Conservation (phyloP, 2,329 filamentous ascomycete genomes). For the Harringtonia aguacate region DNA sequence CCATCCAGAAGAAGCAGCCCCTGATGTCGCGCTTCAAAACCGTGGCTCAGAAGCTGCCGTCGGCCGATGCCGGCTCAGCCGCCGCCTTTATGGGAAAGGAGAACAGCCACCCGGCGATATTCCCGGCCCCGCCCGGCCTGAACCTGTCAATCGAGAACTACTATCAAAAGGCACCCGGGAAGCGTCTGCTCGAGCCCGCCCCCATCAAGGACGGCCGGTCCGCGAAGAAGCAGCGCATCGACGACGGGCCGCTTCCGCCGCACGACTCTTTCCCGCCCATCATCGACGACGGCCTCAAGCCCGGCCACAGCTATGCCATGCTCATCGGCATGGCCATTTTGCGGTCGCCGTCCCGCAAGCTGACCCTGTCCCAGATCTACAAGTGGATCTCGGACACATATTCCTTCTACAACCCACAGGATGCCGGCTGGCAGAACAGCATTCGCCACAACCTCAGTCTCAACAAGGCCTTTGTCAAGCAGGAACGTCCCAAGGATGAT, state of each 20-base stretch:
- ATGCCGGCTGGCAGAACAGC: conserved; percentile 97
- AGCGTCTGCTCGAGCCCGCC: conserved; percentile 63
- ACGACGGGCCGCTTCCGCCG: conserved; percentile 50
- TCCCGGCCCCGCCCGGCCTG: conserved; percentile 34
- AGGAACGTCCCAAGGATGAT: conserved; percentile 92
- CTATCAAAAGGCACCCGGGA: conserved; percentile 41
- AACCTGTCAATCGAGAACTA: conserved; percentile 41
- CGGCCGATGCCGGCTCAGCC: conserved; percentile 26
- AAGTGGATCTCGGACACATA: conserved; percentile 98
- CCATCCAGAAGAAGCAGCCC: conserved; percentile 55
- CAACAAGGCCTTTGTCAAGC: conserved; percentile 93
- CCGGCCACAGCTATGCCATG: conserved; percentile 84
- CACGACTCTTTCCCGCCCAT: conserved; percentile 73
- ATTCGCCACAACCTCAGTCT: conserved; percentile 96
- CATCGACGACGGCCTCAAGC: conserved; percentile 79
- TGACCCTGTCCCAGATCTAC: conserved; percentile 93
- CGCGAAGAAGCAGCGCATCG: conserved; percentile 57
- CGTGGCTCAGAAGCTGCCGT: conserved; percentile 40
- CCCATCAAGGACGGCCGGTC: conserved; percentile 58
- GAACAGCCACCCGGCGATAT: conserved; percentile 40
- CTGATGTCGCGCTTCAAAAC: conserved; percentile 50
- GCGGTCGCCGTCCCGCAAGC: conserved; percentile 66
- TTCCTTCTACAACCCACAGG: conserved; percentile 72
- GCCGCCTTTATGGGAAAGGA: conserved; percentile 39
- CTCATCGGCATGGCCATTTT: conserved; percentile 97